These are phyloP conservation scores for Phaseolus coccineus DNA, from an alignment of 331 rosid genomes.

Conservation along the genomic window DNA sequence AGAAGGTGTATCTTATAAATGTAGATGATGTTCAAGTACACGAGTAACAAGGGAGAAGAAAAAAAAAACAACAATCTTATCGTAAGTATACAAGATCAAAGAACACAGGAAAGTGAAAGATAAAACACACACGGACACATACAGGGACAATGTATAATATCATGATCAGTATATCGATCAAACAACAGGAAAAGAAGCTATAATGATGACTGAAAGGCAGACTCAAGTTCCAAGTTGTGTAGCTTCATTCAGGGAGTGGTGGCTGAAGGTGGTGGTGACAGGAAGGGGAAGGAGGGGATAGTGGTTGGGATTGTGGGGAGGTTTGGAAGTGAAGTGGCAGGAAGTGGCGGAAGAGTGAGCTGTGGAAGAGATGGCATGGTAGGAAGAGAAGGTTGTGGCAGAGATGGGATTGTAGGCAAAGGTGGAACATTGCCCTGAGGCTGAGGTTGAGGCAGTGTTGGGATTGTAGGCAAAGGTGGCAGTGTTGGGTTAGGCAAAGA, in stretches of 20 bases:
- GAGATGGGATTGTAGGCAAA: background rate
- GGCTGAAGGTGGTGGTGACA: slow-evolving; percentile 45
- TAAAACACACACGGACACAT: too few species aligned
- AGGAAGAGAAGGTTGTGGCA: background rate
- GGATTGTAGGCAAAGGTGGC: background rate
- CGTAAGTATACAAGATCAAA: too few species aligned
- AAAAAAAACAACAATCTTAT: too few species aligned
- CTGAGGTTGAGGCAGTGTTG: slow-evolving; percentile 11
- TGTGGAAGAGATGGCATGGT: slow-evolving; percentile 25
- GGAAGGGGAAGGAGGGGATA: slow-evolving; percentile 17
- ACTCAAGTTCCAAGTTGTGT: too few species aligned
- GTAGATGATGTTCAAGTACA: too few species aligned
- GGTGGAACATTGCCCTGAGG: background rate
- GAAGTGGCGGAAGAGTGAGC: slow-evolving; percentile 26
- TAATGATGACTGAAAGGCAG: too few species aligned
- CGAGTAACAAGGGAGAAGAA: too few species aligned
- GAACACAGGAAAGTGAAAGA: too few species aligned
- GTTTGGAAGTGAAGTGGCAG: background rate
- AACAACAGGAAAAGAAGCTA: too few species aligned
- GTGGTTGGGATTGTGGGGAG: background rate
- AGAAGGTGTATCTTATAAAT: too few species aligned
- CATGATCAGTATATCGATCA: too few species aligned
- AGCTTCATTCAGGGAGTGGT: slow-evolving; percentile 33
- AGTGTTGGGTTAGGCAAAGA: slow-evolving; percentile 36
- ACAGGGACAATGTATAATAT: too few species aligned